Conservation (phyloP, 169 alveolate species). For the Cryptosporidium bovis region DNA sequence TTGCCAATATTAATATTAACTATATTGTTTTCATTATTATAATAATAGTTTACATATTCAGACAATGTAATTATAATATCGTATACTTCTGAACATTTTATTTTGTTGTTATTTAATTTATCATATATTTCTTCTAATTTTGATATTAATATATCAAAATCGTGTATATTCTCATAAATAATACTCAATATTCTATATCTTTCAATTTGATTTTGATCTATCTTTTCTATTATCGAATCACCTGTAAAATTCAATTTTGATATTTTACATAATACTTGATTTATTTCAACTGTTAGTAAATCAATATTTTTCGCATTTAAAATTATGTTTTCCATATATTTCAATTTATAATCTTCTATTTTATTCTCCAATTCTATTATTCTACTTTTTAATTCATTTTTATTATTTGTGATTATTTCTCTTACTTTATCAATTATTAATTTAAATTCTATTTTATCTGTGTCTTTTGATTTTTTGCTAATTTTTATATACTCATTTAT, state of each 20-base stretch:
- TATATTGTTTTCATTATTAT: not conserved
- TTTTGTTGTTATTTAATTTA: not conserved
- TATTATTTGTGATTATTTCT: conserved; percentile 1
- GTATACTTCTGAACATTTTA: conserved; percentile 40
- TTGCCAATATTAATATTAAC: conserved; percentile 1
- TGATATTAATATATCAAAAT: not conserved
- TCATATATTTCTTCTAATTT: conserved; percentile 18
- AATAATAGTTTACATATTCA: not conserved
- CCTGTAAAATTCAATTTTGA: conserved; percentile 12
- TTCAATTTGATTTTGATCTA: not conserved
- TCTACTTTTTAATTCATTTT: conserved; percentile 4
- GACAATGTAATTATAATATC: not conserved
- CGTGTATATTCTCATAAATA: conserved; percentile 2
- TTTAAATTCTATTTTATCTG: conserved; percentile 13
- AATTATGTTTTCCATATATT: conserved; percentile 10
- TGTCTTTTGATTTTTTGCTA: not conserved
- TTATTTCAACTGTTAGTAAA: not conserved
- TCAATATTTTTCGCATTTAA: conserved; percentile 8
- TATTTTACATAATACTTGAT: not conserved
- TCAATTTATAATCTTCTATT: conserved; percentile 13
- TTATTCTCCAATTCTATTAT: conserved; percentile 8
- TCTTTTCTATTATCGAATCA: conserved; percentile 32
- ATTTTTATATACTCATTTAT: not conserved
- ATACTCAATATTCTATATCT: not conserved
- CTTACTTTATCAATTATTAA: conserved; percentile 25